These are phyloP conservation scores for Mycosphaerella sp. DNA, from an alignment of 2,329 filamentous ascomycete species.

Conservation along the genomic window DNA sequence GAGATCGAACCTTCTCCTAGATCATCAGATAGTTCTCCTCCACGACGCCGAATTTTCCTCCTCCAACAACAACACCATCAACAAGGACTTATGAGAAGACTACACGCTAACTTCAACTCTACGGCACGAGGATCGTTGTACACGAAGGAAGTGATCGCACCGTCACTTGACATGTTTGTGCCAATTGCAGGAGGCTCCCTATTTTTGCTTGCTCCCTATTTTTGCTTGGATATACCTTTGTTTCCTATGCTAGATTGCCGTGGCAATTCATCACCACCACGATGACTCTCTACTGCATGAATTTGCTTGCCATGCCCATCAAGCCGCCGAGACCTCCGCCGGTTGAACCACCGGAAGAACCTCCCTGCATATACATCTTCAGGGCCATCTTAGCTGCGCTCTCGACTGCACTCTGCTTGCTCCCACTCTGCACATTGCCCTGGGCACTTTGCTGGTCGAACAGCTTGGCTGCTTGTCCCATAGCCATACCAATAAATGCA, in stretches of 20 bases:
- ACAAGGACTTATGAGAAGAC: too few species aligned
- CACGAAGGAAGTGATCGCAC: neutral
- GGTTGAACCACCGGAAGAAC: conserved; percentile 42
- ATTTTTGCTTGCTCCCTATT: neutral
- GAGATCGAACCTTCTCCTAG: too few species aligned
- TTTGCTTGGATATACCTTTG: neutral
- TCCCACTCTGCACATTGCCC: conserved; percentile 49
- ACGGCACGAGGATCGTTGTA: too few species aligned
- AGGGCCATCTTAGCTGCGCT: conserved; percentile 78
- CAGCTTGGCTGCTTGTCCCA: conserved; percentile 67
- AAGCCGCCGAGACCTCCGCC: conserved; percentile 42
- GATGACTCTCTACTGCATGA: conserved; percentile 36
- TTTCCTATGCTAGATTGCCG: neutral
- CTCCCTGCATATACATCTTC: conserved; percentile 79
- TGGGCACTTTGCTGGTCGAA: conserved; percentile 53
- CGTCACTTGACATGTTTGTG: neutral
- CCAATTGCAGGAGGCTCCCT: neutral
- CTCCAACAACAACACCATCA: too few species aligned
- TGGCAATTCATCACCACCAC: neutral
- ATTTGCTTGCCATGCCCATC: conserved; percentile 56
- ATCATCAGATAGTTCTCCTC: too few species aligned
- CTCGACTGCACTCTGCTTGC: conserved; percentile 74
- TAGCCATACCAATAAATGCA: conserved; percentile 59
- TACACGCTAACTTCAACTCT: too few species aligned
- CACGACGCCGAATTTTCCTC: too few species aligned